Conservation (phyloP, 192 early-diverging fungal species). For the Paraglomus occultum region DNA sequence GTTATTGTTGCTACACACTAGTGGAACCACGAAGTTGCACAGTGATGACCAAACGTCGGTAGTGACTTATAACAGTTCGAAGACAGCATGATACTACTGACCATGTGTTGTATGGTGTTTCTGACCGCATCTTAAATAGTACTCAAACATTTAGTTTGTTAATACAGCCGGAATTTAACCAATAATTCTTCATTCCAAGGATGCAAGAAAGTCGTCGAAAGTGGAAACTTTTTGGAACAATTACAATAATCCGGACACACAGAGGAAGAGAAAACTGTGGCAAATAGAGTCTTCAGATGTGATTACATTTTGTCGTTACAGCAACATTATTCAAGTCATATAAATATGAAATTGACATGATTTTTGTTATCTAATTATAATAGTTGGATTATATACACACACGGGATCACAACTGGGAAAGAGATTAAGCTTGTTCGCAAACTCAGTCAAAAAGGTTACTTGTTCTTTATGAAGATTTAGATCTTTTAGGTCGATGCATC, state of each 20-base stretch:
- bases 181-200: constrained; percentile 17
- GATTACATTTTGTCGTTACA: not conserved
- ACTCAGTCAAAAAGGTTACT: not conserved
- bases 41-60: constrained; percentile 16
- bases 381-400: constrained; percentile 17
- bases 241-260: not conserved
- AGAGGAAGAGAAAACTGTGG: constrained; percentile 16
- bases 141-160: constrained; percentile 14
- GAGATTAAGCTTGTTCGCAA: constrained; percentile 5
- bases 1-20: constrained; percentile 19
- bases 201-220: constrained; percentile 7
- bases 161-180: constrained; percentile 17
- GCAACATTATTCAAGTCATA: not conserved
- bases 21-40: constrained; percentile 15
- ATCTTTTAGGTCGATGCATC: not conserved
- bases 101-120: constrained; percentile 17
- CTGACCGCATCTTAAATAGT: constrained; percentile 1
- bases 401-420: not conserved
- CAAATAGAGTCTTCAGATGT: constrained; percentile 14
- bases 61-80: constrained; percentile 9
- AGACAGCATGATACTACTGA: constrained; percentile 16
- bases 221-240: constrained; percentile 20
- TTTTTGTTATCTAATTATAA: constrained; percentile 2
- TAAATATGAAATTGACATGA: constrained; percentile 9
- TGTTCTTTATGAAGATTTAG: not conserved